These are phyloP conservation scores for Exophiala sideris DNA, from an alignment of 2,329 filamentous ascomycete genomes.

Conservation along the genomic window DNA sequence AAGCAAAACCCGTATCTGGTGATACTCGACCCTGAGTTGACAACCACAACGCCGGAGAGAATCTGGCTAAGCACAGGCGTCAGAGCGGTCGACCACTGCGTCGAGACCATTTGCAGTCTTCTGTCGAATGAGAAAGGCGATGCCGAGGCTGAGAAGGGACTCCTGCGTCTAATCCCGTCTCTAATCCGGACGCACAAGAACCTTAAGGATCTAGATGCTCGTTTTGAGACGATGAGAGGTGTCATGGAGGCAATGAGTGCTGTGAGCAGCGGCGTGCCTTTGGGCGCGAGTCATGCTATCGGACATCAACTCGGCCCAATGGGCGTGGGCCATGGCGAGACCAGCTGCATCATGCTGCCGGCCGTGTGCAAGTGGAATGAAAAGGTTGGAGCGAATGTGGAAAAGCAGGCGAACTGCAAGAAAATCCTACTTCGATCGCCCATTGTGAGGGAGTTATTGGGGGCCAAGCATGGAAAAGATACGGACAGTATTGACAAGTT, in stretches of 20 bases:
- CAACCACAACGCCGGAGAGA: slow-evolving; percentile 48
- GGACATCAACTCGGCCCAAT: slow-evolving; percentile 54
- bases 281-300: slow-evolving; percentile 53
- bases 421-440: slow-evolving; percentile 41
- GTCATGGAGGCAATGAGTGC: slow-evolving; percentile 54
- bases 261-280: slow-evolving; percentile 39
- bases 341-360: slow-evolving; percentile 55
- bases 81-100: slow-evolving; percentile 56
- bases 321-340: slow-evolving; percentile 60
- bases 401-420: slow-evolving; percentile 41
- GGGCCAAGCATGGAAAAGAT: slow-evolving; percentile 22
- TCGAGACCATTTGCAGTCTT: slow-evolving; percentile 53
- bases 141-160: slow-evolving; percentile 37
- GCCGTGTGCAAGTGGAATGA: slow-evolving; percentile 57
- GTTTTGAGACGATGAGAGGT: slow-evolving; percentile 50
- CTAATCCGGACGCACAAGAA: slow-evolving; percentile 42
- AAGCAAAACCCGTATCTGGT: slow-evolving; percentile 49
- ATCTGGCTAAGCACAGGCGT: slow-evolving; percentile 60
- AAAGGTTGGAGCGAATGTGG: slow-evolving; percentile 40
- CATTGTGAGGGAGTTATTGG: slow-evolving; percentile 38
- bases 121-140: slow-evolving; percentile 36
- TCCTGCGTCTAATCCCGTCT: slow-evolving; percentile 42
- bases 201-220: slow-evolving; percentile 39
- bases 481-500: slow-evolving; percentile 29
- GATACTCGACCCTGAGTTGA: slow-evolving; percentile 55